Percentiles rank a stretch among this genome's conserved stretches.
Evolutionary conservation across 768 basidiomycete species (phyloP).

Genomic region (Russula ochroleuca): DNA sequence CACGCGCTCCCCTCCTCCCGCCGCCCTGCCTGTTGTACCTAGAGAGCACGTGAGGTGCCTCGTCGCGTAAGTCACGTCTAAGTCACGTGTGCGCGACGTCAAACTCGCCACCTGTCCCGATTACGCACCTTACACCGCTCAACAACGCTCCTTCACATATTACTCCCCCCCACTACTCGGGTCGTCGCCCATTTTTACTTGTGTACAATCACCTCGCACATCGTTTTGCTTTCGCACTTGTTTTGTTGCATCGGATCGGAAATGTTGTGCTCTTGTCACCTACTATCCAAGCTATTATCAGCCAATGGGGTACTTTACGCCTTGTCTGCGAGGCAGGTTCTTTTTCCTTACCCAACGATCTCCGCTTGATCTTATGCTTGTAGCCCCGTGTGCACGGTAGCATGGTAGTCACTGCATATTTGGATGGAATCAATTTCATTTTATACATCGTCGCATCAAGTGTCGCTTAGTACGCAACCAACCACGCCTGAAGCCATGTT

Average conservation of each 20-base stretch:
- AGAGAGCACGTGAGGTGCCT: conserved; percentile 9
- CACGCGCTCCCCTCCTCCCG: background rate
- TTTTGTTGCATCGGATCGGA: conserved; percentile 21
- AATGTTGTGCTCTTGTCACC: conserved; percentile 7
- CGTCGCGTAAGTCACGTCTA: conserved; percentile 16
- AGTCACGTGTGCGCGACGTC: conserved; percentile 21
- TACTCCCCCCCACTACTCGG: background rate
- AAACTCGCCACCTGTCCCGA: background rate
- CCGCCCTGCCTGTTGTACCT: background rate
- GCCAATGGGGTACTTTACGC: background rate
- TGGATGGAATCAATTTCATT: conserved; percentile 9
- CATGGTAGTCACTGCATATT: conserved; percentile 6
- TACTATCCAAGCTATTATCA: background rate
- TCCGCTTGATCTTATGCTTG: conserved; percentile 7
- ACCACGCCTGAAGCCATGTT: too few species aligned
- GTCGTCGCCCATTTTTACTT: background rate
- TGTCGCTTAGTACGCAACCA: background rate
- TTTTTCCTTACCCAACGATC: background rate
- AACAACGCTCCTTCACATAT: background rate
- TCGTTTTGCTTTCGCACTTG: conserved; percentile 26
- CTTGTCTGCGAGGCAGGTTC: background rate
- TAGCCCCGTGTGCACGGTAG: background rate
- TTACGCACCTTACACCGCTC: background rate
- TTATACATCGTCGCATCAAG: background rate
- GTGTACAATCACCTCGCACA: conserved; percentile 13